phyloP scores from a whole-genome alignment of 73 alveolate species.

The Uronychia setigera region DNA sequence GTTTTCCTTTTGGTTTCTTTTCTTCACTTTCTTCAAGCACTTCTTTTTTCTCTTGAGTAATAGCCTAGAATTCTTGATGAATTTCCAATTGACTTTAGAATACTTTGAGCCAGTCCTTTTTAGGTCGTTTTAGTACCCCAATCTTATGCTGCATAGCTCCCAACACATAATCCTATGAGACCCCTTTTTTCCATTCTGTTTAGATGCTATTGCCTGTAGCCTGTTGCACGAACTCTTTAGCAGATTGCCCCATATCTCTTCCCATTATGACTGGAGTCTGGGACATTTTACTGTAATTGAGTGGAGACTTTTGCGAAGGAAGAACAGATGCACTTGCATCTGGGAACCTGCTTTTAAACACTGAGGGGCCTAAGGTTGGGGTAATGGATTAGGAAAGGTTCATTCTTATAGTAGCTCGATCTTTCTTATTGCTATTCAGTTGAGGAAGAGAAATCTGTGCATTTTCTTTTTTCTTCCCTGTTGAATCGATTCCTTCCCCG shows the following conservation, averaged over 20 bases:
- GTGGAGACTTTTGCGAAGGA: too few species aligned
- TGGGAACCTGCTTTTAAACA: too few species aligned
- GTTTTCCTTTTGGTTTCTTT: neutral
- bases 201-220: neutral
- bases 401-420: neutral
- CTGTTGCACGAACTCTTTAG: neutral
- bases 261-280: too few species aligned
- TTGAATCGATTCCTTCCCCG: too few species aligned
- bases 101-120: neutral
- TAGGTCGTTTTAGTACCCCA: neutral
- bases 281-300: too few species aligned
- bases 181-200: neutral
- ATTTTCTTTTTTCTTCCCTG: too few species aligned
- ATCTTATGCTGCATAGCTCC: neutral
- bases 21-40: neutral
- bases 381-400: neutral
- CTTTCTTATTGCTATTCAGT: neutral
- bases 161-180: neutral
- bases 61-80: neutral
- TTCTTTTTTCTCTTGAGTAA: neutral
- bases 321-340: too few species aligned
- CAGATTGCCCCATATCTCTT: neutral
- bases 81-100: neutral
- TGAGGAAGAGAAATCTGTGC: too few species aligned
- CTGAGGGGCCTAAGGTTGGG: neutral